A percentile compares a stretch with the other conserved stretches of the same genome.
These are phyloP conservation scores for Vigna radiata DNA, from an alignment of 306 rosid genomes.

Conservation along the genomic window DNA sequence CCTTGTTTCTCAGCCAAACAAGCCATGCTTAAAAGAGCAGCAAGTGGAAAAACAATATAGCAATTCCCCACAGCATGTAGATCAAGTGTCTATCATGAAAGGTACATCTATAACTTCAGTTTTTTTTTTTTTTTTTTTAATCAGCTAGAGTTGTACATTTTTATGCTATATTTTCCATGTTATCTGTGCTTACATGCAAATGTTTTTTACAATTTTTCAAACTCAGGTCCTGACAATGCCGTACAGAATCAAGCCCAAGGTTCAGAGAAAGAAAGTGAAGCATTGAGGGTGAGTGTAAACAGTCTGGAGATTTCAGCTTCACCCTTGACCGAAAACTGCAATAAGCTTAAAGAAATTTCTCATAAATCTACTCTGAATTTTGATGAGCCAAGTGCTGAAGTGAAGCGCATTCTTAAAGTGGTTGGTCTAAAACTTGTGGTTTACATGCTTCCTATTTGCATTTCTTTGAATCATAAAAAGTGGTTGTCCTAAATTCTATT, in stretches of 20 bases:
- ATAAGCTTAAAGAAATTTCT: conserved; percentile 30
- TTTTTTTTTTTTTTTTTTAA: neutral
- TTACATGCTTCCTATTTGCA: conserved; percentile 12
- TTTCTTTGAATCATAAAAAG: conserved; percentile 2
- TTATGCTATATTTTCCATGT: conserved; percentile 4
- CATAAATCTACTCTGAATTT: conserved; percentile 4
- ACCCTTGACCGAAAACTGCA: conserved; percentile 15
- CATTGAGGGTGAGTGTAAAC: conserved; percentile 18
- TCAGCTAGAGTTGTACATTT: neutral
- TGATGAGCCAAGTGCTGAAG: conserved; percentile 40
- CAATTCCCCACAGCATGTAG: conserved; percentile 13
- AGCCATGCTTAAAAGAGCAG: too few species aligned
- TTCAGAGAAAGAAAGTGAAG: conserved; percentile 11
- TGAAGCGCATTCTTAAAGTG: conserved; percentile 41
- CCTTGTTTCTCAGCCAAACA: too few species aligned
- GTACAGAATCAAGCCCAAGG: neutral
- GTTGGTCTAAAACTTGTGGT: conserved; percentile 42
- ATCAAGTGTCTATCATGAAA: conserved; percentile 10
- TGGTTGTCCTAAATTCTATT: neutral
- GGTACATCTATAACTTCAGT: conserved; percentile 33
- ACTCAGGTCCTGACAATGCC: conserved; percentile 21
- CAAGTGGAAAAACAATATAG: conserved; percentile 22
- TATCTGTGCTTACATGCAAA: conserved; percentile 28
- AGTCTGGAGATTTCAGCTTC: conserved; percentile 37
- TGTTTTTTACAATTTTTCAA: conserved; percentile 20